phyloP scores from a whole-genome alignment of 2,329 filamentous ascomycete species.

The Fusarium pseudonygamai region DNA sequence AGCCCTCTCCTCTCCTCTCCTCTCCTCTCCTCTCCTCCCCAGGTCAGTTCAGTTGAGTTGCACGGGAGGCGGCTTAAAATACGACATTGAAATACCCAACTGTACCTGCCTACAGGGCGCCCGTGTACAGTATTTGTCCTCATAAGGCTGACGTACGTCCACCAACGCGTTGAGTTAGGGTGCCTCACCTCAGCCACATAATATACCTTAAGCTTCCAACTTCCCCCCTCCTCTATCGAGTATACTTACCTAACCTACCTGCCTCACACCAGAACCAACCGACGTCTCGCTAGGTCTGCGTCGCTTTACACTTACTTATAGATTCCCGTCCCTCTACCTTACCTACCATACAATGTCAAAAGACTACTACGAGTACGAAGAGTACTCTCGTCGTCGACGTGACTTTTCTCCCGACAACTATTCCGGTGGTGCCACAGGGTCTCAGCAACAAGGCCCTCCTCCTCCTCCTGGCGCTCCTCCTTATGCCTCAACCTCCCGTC shows the following conservation, averaged over 20 bases:
- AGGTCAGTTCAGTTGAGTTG: background rate
- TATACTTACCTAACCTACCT: background rate
- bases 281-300: background rate
- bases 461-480: conserved; percentile 33
- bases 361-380: conserved; percentile 46
- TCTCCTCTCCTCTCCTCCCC: background rate
- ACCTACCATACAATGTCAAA: conserved; percentile 31
- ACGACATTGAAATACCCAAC: background rate
- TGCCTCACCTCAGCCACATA: conserved; percentile 7
- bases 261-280: background rate
- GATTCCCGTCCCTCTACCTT: background rate
- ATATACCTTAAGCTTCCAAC: conserved; percentile 2
- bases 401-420: conserved; percentile 48
- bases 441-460: conserved; percentile 24
- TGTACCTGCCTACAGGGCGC: background rate
- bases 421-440: conserved; percentile 42
- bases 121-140: background rate
- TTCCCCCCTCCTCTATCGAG: background rate
- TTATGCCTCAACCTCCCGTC: conserved; percentile 38
- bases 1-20: background rate
- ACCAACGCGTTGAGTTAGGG: background rate
- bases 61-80: conserved; percentile 2
- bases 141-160: conserved; percentile 24
- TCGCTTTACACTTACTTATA: background rate
- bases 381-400: conserved; percentile 38